phyloP scores from a whole-genome alignment of 164 flowering plant species.

The Aristolochia fimbriata region DNA sequence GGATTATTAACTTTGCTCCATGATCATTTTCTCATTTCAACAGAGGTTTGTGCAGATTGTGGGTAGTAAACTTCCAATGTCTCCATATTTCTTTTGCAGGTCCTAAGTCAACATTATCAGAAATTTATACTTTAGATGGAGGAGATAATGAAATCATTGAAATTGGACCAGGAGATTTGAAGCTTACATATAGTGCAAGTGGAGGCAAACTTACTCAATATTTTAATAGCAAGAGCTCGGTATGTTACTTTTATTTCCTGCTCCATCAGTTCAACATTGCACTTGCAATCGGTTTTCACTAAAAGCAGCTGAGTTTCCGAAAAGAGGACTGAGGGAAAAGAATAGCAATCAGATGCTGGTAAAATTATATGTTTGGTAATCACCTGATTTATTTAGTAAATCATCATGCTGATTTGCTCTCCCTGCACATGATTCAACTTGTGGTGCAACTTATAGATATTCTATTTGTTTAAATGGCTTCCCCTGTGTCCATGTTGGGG shows the following conservation, averaged over 20 bases:
- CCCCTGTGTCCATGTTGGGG: background rate
- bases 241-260: conserved; percentile 16
- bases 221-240: conserved; percentile 49
- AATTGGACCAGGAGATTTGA: conserved; percentile 77
- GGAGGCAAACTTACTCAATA: conserved; percentile 56
- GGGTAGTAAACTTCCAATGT: background rate
- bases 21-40: too few species aligned
- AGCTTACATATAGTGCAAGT: conserved; percentile 47
- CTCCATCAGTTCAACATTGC: background rate
- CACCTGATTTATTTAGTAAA: too few species aligned
- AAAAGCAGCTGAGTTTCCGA: background rate
- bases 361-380: too few species aligned
- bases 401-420: too few species aligned
- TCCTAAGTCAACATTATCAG: conserved; percentile 33
- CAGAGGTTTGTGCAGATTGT: background rate
- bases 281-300: background rate
- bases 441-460: too few species aligned
- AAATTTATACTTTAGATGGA: conserved; percentile 23
- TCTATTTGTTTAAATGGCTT: too few species aligned
- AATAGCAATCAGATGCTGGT: too few species aligned
- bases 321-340: background rate
- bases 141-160: conserved; percentile 28
- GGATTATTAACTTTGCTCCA: too few species aligned
- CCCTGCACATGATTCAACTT: too few species aligned
- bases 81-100: conserved; percentile 23